phyloP scores from a whole-genome alignment of 129 eudicot species.

The Dittrichia graveolens region DNA sequence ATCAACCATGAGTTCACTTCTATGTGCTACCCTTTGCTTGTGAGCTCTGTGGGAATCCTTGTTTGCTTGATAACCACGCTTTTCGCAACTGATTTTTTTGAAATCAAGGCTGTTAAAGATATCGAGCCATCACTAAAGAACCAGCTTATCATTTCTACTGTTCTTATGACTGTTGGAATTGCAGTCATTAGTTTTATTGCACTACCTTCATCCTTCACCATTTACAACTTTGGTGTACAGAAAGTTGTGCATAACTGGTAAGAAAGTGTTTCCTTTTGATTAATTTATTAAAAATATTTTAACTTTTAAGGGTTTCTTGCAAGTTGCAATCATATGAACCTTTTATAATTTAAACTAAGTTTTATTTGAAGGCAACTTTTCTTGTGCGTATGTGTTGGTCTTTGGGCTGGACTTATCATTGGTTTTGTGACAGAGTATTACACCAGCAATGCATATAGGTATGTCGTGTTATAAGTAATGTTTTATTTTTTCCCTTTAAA shows the following conservation, averaged over 20 bases:
- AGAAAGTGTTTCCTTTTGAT: not conserved
- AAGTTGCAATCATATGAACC: not conserved
- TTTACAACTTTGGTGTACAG: slow-evolving; percentile 67
- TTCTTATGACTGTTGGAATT: slow-evolving; percentile 67
- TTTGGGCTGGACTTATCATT: slow-evolving; percentile 76
- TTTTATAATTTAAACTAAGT: not conserved
- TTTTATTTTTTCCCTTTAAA: not conserved
- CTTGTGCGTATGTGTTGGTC: slow-evolving; percentile 72
- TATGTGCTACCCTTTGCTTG: slow-evolving; percentile 67
- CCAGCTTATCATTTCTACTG: slow-evolving; percentile 72
- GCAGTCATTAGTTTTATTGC: slow-evolving; percentile 56
- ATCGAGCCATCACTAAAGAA: slow-evolving; percentile 74
- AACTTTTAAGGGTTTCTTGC: not conserved
- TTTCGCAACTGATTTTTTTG: slow-evolving; percentile 70
- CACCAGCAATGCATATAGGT: slow-evolving; percentile 87
- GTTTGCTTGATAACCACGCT: slow-evolving; percentile 76
- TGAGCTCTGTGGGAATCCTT: slow-evolving; percentile 70
- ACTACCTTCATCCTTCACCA: slow-evolving; percentile 70
- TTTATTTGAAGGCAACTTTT: slow-evolving; percentile 56
- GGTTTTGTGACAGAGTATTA: slow-evolving; percentile 79
- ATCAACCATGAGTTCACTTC: slow-evolving; percentile 65
- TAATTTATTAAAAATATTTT: not conserved
- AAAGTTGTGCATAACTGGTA: slow-evolving; percentile 72
- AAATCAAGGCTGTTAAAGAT: slow-evolving; percentile 61
- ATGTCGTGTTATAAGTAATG: not conserved